phyloP scores from a whole-genome alignment of 2,329 filamentous ascomycete genomes.

The Ceratocystiopsis sp. region DNA sequence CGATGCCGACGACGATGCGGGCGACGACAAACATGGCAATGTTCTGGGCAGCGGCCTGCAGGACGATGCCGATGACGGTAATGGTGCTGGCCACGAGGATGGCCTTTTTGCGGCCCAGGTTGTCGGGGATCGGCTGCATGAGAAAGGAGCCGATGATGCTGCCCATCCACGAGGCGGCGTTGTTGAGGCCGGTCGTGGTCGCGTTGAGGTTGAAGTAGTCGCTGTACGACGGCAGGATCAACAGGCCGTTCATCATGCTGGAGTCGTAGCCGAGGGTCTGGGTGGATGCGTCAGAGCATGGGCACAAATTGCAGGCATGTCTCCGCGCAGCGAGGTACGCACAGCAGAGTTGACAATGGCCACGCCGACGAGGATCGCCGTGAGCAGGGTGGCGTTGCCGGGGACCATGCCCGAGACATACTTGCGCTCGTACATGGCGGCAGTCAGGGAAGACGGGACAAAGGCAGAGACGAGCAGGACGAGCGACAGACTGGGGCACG shows the following conservation, averaged over 20 bases:
- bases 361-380: no score
- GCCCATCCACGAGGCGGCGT: conserved; percentile 7
- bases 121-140: not conserved
- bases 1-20: conserved; percentile 18
- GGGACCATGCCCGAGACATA: no score
- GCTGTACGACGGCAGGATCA: conserved; percentile 17
- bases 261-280: not conserved
- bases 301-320: no score
- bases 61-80: conserved; percentile 9
- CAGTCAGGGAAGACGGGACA: no score
- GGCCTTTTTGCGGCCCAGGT: conserved; percentile 7
- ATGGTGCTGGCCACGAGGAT: conserved; percentile 7
- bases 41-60: conserved; percentile 12
- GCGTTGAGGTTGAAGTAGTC: conserved; percentile 18
- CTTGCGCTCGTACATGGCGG: no score
- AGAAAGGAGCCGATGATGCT: conserved; percentile 10
- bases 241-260: conserved; percentile 15
- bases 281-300: not conserved
- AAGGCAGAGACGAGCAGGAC: no score
- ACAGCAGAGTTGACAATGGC: no score
- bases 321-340: no score
- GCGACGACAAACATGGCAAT: conserved; percentile 14
- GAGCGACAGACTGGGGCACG: no score
- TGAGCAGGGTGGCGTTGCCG: no score
- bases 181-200: conserved; percentile 9